Evolutionary conservation across 208 protist genomes (phyloP).

Genomic region (Crithidia fasciculata): DNA sequence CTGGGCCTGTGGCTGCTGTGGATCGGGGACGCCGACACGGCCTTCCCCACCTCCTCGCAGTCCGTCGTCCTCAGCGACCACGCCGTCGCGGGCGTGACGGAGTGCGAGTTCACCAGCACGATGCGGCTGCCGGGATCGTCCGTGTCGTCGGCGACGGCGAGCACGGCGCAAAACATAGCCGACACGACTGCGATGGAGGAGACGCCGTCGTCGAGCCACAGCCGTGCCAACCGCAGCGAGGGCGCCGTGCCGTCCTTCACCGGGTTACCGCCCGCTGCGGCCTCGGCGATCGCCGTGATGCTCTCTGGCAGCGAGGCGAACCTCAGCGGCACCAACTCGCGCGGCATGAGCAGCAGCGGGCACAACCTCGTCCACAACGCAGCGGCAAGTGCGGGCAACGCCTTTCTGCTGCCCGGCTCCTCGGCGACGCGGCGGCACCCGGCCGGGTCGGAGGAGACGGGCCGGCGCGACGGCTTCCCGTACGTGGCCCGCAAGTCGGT

Average conservation of each 20-base stretch:
- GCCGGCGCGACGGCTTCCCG: constrained; percentile 1
- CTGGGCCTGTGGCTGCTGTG: constrained; percentile 24
- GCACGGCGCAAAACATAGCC: background rate
- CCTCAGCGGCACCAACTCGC: constrained; percentile 11
- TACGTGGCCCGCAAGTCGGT: background rate
- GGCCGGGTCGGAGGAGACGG: background rate
- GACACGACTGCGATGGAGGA: constrained; percentile 5
- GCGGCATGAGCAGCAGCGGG: constrained; percentile 5
- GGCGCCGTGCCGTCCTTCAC: constrained; percentile 18
- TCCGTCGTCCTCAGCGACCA: constrained; percentile 33
- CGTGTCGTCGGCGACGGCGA: background rate
- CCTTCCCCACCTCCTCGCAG: constrained; percentile 30
- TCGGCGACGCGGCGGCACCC: background rate
- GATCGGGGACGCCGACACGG: constrained; percentile 6
- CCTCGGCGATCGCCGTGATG: constrained; percentile 2
- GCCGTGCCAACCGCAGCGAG: constrained; percentile 20
- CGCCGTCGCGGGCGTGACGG: constrained; percentile 12
- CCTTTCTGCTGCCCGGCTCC: constrained; percentile 4
- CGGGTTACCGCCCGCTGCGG: constrained; percentile 1
- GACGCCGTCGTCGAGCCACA: constrained; percentile 8
- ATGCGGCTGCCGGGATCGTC: constrained; percentile 7
- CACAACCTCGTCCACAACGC: background rate
- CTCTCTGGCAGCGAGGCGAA: constrained; percentile 8
- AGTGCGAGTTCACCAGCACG: constrained; percentile 34
- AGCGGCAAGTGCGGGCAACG: background rate